A percentile compares a stretch with the other conserved stretches of the same genome.
These are phyloP conservation scores for Urtica urens DNA, from an alignment of 306 rosid species.

Conservation along the genomic window DNA sequence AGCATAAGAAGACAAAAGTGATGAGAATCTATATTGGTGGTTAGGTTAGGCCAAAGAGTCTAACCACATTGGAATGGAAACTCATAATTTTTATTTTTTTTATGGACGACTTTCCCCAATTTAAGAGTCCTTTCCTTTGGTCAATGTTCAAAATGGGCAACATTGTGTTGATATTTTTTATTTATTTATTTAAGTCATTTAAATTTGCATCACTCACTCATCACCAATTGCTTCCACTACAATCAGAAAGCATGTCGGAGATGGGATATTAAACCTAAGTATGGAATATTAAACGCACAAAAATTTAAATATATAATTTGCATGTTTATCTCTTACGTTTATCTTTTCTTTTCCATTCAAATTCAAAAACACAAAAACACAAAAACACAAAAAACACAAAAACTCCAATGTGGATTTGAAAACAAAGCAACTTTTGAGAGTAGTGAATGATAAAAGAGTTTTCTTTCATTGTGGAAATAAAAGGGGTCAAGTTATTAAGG, in stretches of 20 bases:
- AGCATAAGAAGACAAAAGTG: background rate
- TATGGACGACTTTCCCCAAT: background rate
- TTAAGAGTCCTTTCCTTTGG: conserved; percentile 6
- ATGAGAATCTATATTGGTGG: background rate
- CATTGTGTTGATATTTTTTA: background rate
- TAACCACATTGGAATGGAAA: conserved; percentile 6
- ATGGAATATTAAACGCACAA: no score
- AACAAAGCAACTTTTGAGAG: no score
- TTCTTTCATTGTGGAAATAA: no score
- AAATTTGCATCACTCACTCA: conserved; percentile 3
- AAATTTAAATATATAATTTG: no score
- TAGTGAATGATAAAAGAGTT: no score
- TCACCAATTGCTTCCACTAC: conserved; percentile 4
- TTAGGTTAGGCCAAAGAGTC: background rate
- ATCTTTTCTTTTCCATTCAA: no score
- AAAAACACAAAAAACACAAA: no score
- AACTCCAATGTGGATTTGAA: no score
- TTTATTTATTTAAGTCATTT: background rate
- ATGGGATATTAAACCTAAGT: no score
- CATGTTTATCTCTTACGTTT: no score
- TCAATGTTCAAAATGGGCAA: conserved; percentile 14
- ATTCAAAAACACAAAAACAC: no score
- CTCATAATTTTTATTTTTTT: background rate
- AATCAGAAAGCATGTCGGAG: background rate
- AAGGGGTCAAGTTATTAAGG: no score